These are phyloP conservation scores for Jamesozyma piceae DNA, from an alignment of 805 yeast species.

Conservation along the genomic window DNA sequence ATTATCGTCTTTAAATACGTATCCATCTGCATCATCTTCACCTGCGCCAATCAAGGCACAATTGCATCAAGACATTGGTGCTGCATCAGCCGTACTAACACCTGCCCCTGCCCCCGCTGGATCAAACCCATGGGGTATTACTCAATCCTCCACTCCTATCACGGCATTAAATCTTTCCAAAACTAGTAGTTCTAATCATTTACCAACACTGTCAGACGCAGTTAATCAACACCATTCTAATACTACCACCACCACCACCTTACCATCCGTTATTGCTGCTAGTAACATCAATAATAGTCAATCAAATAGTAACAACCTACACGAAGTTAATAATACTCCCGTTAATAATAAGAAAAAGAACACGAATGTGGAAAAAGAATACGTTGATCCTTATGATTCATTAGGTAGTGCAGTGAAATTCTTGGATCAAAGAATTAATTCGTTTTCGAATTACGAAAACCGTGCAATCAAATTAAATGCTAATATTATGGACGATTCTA, in stretches of 20 bases:
- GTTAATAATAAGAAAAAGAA: constrained; percentile 28
- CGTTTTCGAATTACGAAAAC: constrained; percentile 33
- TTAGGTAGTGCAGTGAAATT: constrained; percentile 38
- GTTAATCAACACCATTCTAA: constrained; percentile 6
- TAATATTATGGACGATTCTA: constrained; percentile 21
- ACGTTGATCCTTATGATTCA: constrained; percentile 40
- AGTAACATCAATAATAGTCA: constrained; percentile 1
- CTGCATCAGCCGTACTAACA: constrained; percentile 17
- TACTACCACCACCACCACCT: not conserved
- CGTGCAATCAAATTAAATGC: constrained; percentile 33
- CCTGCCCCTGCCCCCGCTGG: constrained; percentile 29
- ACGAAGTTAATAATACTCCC: not conserved
- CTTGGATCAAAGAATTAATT: constrained; percentile 39
- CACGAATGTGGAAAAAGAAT: constrained; percentile 28
- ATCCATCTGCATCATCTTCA: constrained; percentile 12
- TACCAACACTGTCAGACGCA: constrained; percentile 25
- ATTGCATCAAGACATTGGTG: constrained; percentile 18
- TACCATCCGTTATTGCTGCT: not conserved
- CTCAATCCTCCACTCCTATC: constrained; percentile 25
- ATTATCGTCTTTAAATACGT: constrained; percentile 2
- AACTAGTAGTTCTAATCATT: constrained; percentile 13
- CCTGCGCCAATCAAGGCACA: constrained; percentile 26
- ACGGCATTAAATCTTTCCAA: constrained; percentile 19
- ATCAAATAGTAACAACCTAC: not conserved
- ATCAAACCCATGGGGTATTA: constrained; percentile 30